phyloP scores from a whole-genome alignment of 2,329 filamentous ascomycete genomes.

The Fusarium cyanostomum region DNA sequence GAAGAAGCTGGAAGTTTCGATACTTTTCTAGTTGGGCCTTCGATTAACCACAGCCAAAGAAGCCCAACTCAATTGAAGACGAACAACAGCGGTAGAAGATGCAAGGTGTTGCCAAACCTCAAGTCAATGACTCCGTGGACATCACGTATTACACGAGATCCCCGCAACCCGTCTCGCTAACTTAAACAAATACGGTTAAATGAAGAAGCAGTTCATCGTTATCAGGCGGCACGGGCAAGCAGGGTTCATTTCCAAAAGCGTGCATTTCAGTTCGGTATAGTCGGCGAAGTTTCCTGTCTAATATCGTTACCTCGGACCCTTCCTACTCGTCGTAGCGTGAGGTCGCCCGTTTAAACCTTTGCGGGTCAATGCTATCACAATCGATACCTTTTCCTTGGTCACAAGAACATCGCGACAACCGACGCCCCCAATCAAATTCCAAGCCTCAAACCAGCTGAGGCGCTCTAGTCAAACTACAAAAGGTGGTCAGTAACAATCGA shows the following conservation, averaged over 20 bases:
- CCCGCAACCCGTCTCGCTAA: neutral
- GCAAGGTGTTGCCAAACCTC: too few species aligned
- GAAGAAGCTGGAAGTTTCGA: too few species aligned
- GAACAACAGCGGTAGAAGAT: too few species aligned
- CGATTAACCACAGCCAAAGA: too few species aligned
- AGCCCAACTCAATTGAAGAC: too few species aligned
- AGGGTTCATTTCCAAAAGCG: constrained; percentile 22
- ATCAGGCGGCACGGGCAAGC: neutral
- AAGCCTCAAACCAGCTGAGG: constrained; percentile 35
- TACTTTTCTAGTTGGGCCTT: too few species aligned
- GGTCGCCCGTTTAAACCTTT: constrained; percentile 9
- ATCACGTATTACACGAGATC: neutral
- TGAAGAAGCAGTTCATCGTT: neutral
- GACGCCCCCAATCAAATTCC: constrained; percentile 28
- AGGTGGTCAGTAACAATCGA: constrained; percentile 13
- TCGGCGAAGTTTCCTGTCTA: constrained; percentile 38
- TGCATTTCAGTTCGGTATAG: constrained; percentile 33
- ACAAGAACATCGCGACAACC: constrained; percentile 23
- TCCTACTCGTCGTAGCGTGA: constrained; percentile 16
- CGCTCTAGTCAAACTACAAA: constrained; percentile 48
- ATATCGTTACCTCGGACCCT: constrained; percentile 27
- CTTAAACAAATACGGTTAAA: neutral
- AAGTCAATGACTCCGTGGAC: neutral
- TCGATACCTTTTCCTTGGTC: constrained; percentile 19
- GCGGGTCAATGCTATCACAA: constrained; percentile 23